Conservation (phyloP, 768 basidiomycete genomes). For the Mycena metata region DNA sequence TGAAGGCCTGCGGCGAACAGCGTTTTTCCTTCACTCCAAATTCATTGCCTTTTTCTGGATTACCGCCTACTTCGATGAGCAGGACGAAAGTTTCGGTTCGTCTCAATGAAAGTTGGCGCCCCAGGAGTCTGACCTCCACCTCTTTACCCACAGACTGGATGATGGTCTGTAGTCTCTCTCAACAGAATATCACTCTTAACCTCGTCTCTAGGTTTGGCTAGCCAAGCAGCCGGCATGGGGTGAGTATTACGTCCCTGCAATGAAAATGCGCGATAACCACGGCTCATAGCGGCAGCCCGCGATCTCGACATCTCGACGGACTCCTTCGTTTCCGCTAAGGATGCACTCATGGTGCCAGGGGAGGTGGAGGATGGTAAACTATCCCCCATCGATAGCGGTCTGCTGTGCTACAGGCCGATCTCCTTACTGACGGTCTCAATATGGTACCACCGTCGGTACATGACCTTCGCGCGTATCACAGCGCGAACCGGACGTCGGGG, state of each 20-base stretch:
- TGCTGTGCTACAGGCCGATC: slow-evolving; percentile 60
- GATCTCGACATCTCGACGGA: slow-evolving; percentile 65
- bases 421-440: slow-evolving; percentile 53
- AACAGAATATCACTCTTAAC: too few relatives aligned
- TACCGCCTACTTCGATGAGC: slow-evolving; percentile 70
- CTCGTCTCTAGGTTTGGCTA: slow-evolving; percentile 26
- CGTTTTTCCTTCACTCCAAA: slow-evolving; percentile 55
- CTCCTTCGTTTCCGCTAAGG: slow-evolving; percentile 51
- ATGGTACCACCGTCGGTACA: slow-evolving; percentile 65
- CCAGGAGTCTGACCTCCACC: too few relatives aligned
- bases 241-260: not conserved
- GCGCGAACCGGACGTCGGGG: slow-evolving; percentile 48
- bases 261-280: not conserved
- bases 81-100: slow-evolving; percentile 69
- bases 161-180: slow-evolving; percentile 48
- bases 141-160: slow-evolving; percentile 67
- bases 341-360: slow-evolving; percentile 50
- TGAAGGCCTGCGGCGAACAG: slow-evolving; percentile 67
- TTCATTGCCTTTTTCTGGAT: slow-evolving; percentile 68
- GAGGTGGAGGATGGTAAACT: slow-evolving; percentile 46
- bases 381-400: slow-evolving; percentile 43
- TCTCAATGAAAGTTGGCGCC: not conserved
- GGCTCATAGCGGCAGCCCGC: slow-evolving; percentile 51
- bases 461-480: slow-evolving; percentile 52
- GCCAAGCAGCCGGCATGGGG: slow-evolving; percentile 40